Percentiles rank a stretch among this genome's conserved stretches.
Evolutionary conservation across 2,329 filamentous ascomycete genomes (phyloP).

Genomic region (Alternaria rosae): DNA sequence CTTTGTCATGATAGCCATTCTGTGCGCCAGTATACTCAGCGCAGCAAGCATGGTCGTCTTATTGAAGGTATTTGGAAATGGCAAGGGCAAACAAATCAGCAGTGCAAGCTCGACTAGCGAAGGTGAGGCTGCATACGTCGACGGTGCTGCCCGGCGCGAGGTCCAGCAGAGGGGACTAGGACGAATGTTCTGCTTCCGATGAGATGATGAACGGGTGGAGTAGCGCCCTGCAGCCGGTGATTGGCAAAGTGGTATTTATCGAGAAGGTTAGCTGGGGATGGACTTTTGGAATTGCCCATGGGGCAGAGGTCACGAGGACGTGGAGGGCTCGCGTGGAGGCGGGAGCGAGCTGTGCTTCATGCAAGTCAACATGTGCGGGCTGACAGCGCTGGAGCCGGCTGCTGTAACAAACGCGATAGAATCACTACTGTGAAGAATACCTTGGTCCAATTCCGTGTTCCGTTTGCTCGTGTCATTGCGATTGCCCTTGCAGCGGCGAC

Average conservation of each 20-base stretch:
- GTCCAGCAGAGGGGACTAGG: constrained; percentile 52
- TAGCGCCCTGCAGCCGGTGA: constrained; percentile 3
- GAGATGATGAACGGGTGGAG: constrained; percentile 20
- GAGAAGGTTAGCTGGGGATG: constrained; percentile 11
- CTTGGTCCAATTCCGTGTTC: background rate
- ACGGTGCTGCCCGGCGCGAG: constrained; percentile 53
- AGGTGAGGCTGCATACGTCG: constrained; percentile 63
- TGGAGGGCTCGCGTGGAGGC: constrained; percentile 24
- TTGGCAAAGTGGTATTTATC: constrained; percentile 11
- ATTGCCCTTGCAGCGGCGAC: background rate
- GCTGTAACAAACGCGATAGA: constrained; percentile 1
- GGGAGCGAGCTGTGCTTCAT: constrained; percentile 18
- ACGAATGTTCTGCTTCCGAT: constrained; percentile 41
- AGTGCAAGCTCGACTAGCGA: constrained; percentile 42
- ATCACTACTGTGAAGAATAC: background rate
- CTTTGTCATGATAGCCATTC: constrained; percentile 85
- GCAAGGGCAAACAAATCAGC: constrained; percentile 47
- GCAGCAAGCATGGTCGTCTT: constrained; percentile 73
- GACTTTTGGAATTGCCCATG: constrained; percentile 20
- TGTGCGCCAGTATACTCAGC: constrained; percentile 77
- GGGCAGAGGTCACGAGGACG: constrained; percentile 26
- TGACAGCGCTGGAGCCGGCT: constrained; percentile 25
- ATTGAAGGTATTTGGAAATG: constrained; percentile 56
- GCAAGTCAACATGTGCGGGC: constrained; percentile 41
- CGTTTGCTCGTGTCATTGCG: background rate